Evolutionary conservation across 1,139 yeast species (phyloP), one percentile per base, ranked within the genome.

Genomic region (Suhomyces panamericanus): DNA sequence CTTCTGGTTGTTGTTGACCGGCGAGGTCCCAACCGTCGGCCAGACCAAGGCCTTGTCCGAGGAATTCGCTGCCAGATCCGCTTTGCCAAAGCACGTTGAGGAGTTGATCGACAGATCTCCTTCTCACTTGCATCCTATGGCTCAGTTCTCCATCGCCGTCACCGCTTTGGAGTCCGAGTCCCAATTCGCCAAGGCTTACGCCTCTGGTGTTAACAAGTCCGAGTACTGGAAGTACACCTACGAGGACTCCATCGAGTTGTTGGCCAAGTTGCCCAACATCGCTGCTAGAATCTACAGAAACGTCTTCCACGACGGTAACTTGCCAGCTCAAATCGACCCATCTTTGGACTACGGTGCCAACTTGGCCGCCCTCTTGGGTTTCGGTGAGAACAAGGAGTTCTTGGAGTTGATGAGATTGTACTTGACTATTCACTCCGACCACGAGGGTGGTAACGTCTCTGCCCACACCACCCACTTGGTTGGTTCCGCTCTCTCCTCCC

Each of bases 391-490:
- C 77, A 64, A 70, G 58, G 95, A 88, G 70, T 91, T 91, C 67
- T 81, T 87, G 51, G 96, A 90, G 73, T 81, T 91, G 63, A 84
- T 90, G 83, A 84, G 97, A 77, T 80, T 91, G 64, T 91, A 91
- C 80, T 80, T 89, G 66, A 88, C 96, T 56, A 85, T 91, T 63
- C 98, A 91, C 78, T 90, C 96, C 46, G 97, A 91, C 72, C 98
- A 91, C 75, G 98, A 91, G 77, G 97, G 97, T 76, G 98, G 98
- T 73, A 91, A 91, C 66, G 98, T 91, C 52, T 88, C 96, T 52
- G 97, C 97, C 43, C 98, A 91, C 78, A 83, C 97, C 62, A 90
- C 98, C 56, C 97, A 91, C 74, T 80, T 91, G 71, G 97, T 91
- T 54, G 97, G 97, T 59, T 87, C 96, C 31, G 97, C 98, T 48